Evolutionary conservation across 2,329 filamentous ascomycete species (phyloP), one percentile per base, ranked within the genome.

Genomic region (Ilyonectria sp.): DNA sequence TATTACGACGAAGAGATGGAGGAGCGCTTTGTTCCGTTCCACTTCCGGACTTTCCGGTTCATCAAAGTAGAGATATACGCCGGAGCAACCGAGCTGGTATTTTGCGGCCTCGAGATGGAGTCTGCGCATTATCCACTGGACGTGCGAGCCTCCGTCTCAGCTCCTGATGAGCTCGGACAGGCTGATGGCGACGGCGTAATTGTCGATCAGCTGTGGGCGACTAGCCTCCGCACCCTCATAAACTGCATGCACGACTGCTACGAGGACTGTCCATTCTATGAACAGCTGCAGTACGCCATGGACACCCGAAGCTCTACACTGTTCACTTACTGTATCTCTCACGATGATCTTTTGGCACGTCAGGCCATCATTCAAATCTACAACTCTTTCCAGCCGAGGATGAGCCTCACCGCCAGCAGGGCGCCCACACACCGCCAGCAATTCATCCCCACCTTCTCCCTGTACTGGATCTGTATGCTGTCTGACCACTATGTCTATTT

Each of bases 391-490:
- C 58, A 60, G 8, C 37, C 71, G 29, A 9, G 35, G 23, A 69
- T 75, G 44, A 80, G 80, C 0, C 73, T 82, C 3, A 78, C 77
- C 0, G 75, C 77, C 33, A 79, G 77, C 21, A 77, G 80, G 1
- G 75, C 78, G 29, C 80, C 80, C 1, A 78, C 75, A 0, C 79
- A 81, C 53, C 69, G 73, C 1, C 71, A 71, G 1, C 79, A 81
- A 52, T 70, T 80, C 50, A 82, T 82, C 49, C 75, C 79, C 17
- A 71, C 74, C 9, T 81, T 82, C 53, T 77, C 79, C 1, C 74
- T 82, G 1, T 82, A 76, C 71, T 82, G 79, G 80, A 72, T 80
- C 11, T 68, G 76, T 35, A 76, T 76, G 62, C 67, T 82, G 0
- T 72, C 69, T 23, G 81, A 82, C 65, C 81, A 83, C 52, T 72